Conservation (phyloP, 176 grass and related monocot species). For the Thalia dealbata region DNA sequence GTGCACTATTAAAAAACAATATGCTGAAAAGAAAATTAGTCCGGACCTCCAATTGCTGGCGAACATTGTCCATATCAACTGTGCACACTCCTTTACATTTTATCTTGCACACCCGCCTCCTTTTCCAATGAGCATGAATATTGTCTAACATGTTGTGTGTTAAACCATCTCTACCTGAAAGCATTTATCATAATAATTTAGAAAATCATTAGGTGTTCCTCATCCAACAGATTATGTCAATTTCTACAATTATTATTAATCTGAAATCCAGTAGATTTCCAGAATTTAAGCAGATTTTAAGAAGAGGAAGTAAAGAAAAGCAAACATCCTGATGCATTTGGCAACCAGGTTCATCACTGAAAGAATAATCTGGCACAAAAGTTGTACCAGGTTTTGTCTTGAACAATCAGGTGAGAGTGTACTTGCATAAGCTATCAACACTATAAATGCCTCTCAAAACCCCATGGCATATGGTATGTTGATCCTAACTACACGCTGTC, state of each 20-base stretch:
- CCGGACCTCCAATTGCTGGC: conserved; percentile 66
- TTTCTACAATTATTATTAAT: not conserved
- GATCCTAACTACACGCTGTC: not conserved
- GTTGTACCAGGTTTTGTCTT: not conserved
- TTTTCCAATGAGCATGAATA: conserved; percentile 90
- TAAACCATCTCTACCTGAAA: conserved; percentile 81
- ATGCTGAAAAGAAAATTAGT: conserved; percentile 1
- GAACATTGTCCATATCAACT: conserved; percentile 92
- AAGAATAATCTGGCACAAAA: not conserved
- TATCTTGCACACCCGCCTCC: conserved; percentile 94
- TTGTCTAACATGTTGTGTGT: conserved; percentile 97
- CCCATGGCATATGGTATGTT: not conserved
- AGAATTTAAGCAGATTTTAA: too few relatives aligned
- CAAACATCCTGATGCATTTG: not conserved
- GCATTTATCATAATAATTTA: conserved; percentile 6
- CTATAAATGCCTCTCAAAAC: not conserved
- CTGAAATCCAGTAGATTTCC: not conserved
- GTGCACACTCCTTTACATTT: conserved; percentile 94
- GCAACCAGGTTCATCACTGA: not conserved
- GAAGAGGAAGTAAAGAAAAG: not conserved
- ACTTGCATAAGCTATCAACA: not conserved
- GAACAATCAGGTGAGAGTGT: not conserved
- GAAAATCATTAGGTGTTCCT: not conserved
- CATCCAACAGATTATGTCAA: not conserved
- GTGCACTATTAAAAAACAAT: not conserved